Percentiles rank a stretch among this genome's conserved stretches.
Conservation (phyloP, 441 rosid genomes). For the Mallotus japonicus region DNA sequence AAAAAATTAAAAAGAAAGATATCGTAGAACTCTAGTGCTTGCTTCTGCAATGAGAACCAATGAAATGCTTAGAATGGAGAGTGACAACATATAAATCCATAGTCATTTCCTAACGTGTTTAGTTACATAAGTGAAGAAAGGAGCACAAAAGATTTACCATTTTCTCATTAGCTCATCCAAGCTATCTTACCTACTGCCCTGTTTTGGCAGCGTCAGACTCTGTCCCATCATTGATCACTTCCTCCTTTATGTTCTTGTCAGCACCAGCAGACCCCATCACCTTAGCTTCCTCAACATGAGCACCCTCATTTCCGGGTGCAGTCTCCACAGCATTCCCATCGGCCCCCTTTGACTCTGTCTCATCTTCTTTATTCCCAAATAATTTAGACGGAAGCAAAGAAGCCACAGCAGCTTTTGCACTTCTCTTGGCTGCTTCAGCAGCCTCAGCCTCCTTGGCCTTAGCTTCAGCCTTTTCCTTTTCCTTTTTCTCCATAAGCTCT, state of each 20-base stretch:
- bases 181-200: conserved; percentile 20
- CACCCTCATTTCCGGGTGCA: conserved; percentile 31
- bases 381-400: conserved; percentile 48
- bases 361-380: conserved; percentile 46
- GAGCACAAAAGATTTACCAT: conserved; percentile 8
- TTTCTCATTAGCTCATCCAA: conserved; percentile 12
- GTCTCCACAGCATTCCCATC: conserved; percentile 28
- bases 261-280: conserved; percentile 22
- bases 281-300: conserved; percentile 34
- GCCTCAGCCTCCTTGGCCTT: conserved; percentile 71
- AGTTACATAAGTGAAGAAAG: not conserved
- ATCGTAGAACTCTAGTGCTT: not conserved
- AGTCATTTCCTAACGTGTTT: conserved; percentile 2
- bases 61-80: not conserved
- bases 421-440: conserved; percentile 72
- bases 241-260: conserved; percentile 6
- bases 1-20: not conserved
- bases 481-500: conserved; percentile 82
- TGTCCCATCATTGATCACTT: not conserved
- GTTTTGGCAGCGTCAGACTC: conserved; percentile 7
- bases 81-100: not conserved
- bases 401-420: conserved; percentile 51
- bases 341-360: conserved; percentile 22
- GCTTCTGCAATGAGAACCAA: not conserved
- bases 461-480: conserved; percentile 82